phyloP scores from a whole-genome alignment of 306 rosid genomes.

The Pyrus bretschneideri region DNA sequence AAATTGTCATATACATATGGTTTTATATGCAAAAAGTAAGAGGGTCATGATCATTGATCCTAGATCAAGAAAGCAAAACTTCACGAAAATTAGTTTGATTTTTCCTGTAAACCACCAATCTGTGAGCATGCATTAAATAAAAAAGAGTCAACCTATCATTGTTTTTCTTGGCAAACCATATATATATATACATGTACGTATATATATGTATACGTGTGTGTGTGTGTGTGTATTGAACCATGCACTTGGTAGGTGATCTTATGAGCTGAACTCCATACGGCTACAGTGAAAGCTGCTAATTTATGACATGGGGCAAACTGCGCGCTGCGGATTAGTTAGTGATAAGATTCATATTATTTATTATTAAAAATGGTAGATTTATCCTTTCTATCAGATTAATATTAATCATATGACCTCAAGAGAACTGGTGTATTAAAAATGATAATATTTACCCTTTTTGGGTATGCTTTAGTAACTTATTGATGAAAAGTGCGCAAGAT shows the following conservation, averaged over 20 bases:
- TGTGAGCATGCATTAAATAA: too few relatives aligned
- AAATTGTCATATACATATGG: not conserved
- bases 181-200: not conserved
- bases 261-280: slow-evolving; percentile 4
- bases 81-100: not conserved
- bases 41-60: not conserved
- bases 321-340: not conserved
- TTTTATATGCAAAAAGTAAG: slow-evolving; percentile 2
- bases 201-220: not conserved
- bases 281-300: slow-evolving; percentile 5
- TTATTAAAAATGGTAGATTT: too few relatives aligned
- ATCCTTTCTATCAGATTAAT: not conserved
- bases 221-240: too few relatives aligned
- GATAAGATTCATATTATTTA: slow-evolving; percentile 12
- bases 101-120: not conserved
- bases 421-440: not conserved
- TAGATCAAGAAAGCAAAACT: not conserved
- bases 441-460: not conserved
- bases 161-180: too few relatives aligned
- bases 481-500: not conserved
- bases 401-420: not conserved
- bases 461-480: not conserved
- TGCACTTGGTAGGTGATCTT: not conserved
- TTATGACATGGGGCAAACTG: slow-evolving; percentile 1
- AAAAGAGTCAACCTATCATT: too few relatives aligned